Percentiles rank a stretch among this genome's conserved stretches.
These are phyloP conservation scores for Venturia pyrina DNA, from an alignment of 2,329 filamentous ascomycete species.

Conservation along the genomic window DNA sequence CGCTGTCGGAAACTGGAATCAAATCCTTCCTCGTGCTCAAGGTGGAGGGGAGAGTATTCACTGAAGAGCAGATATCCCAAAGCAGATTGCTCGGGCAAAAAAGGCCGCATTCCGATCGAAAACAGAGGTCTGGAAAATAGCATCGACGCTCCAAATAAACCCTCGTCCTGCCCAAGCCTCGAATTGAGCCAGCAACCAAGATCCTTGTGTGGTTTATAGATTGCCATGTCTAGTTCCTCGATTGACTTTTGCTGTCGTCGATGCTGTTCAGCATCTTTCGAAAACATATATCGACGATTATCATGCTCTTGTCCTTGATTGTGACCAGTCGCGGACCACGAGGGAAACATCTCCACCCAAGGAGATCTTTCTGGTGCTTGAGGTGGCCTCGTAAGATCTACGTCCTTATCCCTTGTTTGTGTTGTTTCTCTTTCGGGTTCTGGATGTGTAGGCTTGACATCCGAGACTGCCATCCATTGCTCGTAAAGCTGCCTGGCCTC, in stretches of 20 bases:
- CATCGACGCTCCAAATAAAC: constrained; percentile 3
- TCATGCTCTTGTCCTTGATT: neutral
- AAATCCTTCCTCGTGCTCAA: constrained; percentile 10
- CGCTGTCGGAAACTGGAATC: constrained; percentile 8
- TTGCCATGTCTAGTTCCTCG: neutral
- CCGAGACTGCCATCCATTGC: neutral
- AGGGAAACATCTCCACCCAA: constrained; percentile 10
- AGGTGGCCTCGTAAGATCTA: neutral
- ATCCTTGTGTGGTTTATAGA: neutral
- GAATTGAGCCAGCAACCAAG: neutral
- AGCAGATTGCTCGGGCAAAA: constrained; percentile 8
- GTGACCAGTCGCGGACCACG: neutral
- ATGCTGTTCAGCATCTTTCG: neutral
- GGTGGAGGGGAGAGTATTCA: constrained; percentile 12
- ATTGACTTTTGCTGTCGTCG: neutral
- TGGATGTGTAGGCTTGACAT: neutral
- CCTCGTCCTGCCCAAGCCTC: constrained; percentile 3
- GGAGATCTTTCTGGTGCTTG: neutral
- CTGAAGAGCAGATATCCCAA: constrained; percentile 10
- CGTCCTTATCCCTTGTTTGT: neutral
- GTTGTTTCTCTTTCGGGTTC: neutral
- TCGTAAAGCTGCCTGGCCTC: constrained; percentile 11
- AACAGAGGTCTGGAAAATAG: constrained; percentile 8
- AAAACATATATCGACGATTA: neutral
- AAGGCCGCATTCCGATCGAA: constrained; percentile 8